Evolutionary conservation across 106 monocot genomes (phyloP), one percentile per base, ranked within the genome.

Genomic region (Iris macrosiphon): DNA sequence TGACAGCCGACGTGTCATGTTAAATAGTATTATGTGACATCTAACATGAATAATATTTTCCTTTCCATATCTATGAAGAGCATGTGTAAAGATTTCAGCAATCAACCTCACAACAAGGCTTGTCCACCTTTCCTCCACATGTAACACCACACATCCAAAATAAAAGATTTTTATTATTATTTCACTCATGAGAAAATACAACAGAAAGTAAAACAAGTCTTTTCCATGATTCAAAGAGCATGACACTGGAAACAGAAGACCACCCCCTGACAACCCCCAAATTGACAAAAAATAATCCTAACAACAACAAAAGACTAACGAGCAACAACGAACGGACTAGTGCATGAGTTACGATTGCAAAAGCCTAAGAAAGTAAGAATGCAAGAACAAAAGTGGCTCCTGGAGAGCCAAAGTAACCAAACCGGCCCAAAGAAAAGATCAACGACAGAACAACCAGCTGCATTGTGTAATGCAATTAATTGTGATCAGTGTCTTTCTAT

Each of bases 81-180:
- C n/a, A n/a, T n/a, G 63, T 40, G 56, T 46, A 25, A 45, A 54
- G 47, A 45, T 52, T 50, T 60, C n/a, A n/a, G 54, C 31, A 60
- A 62, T 49, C 63, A 62, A 54, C 15, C 54, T 21, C 23, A 49
- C 3, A 19, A 21, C 3, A 45, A 13, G 14, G 33, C 52, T 61
- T 7, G 23, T 40, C 31, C 11, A 21, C 19, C 21, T 18, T 27
- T 23, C 20, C 24, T 38, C 13, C 22, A 53, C 20, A 16, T 6
- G 31, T 13, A 31, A 2, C 34, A 35, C 15, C 4, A 6, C 29
- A 55, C 32, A 33, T 33, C 16, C 27, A 33, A 42, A 33, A 3
- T 48, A 49, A 63, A 49, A 27, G 3, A 49, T 35, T 26, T 49
- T 49, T 49, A 49, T 49, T 49, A 23, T 10, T 35, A 6, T 10